phyloP scores from a whole-genome alignment of 2,329 filamentous ascomycete genomes.

The Emergomyces pasteurianus region DNA sequence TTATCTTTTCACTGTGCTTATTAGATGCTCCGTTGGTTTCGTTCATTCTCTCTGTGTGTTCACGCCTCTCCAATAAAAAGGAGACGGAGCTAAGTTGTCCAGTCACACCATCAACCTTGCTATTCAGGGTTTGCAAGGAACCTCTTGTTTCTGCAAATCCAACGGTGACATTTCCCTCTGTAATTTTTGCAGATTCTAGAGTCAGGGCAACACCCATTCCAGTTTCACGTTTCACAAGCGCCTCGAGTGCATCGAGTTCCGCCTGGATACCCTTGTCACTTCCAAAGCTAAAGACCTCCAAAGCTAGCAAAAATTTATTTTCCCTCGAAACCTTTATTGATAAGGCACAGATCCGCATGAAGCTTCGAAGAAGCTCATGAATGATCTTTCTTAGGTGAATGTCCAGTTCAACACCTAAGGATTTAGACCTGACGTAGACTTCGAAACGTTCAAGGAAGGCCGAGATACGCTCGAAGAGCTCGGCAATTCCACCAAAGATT shows the following conservation, averaged over 20 bases:
- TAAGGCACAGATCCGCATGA: slow-evolving; percentile 17
- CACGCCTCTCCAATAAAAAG: slow-evolving; percentile 4
- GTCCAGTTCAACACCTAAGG: slow-evolving; percentile 15
- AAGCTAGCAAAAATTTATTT: slow-evolving; percentile 15
- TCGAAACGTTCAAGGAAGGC: slow-evolving; percentile 19
- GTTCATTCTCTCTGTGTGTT: slow-evolving; percentile 4
- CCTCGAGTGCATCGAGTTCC: slow-evolving; percentile 14
- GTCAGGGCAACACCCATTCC: slow-evolving; percentile 18
- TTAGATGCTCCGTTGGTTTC: slow-evolving; percentile 6
- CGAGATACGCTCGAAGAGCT: slow-evolving; percentile 17
- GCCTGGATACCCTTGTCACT: slow-evolving; percentile 19
- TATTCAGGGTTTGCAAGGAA: slow-evolving; percentile 6
- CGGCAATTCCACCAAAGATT: slow-evolving; percentile 17
- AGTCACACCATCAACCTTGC: slow-evolving; percentile 7
- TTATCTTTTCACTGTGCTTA: slow-evolving; percentile 8
- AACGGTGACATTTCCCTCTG: slow-evolving; percentile 11
- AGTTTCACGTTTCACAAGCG: slow-evolving; percentile 17
- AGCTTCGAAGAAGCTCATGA: slow-evolving; percentile 17
- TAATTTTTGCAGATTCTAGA: slow-evolving; percentile 16
- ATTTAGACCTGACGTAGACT: slow-evolving; percentile 15
- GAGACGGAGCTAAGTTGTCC: slow-evolving; percentile 7
- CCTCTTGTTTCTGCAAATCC: slow-evolving; percentile 8
- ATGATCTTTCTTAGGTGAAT: slow-evolving; percentile 16
- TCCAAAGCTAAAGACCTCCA: slow-evolving; percentile 19
- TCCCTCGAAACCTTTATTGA: slow-evolving; percentile 17